Evolutionary conservation across 2,329 filamentous ascomycete species (phyloP).

Genomic region (Arthroderma sp.): DNA sequence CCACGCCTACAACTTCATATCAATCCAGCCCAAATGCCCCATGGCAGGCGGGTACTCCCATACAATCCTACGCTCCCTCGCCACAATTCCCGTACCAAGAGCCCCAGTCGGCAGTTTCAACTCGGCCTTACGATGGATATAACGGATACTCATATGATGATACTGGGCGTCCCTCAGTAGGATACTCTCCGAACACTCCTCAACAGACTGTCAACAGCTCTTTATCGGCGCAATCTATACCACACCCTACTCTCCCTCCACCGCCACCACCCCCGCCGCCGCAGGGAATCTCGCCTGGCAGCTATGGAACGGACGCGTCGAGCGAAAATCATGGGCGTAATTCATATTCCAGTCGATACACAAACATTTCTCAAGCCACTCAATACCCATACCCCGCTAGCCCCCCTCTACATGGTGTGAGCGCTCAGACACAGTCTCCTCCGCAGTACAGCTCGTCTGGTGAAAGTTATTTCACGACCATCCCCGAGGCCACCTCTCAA

Average conservation of each 20-base stretch:
- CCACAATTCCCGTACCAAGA: slow-evolving; percentile 10
- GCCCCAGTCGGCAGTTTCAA: slow-evolving; percentile 15
- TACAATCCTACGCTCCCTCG: slow-evolving; percentile 20
- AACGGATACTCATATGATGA: slow-evolving; percentile 19
- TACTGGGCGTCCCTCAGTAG: slow-evolving; percentile 17
- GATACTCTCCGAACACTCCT: slow-evolving; percentile 13
- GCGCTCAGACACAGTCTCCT: too few species aligned
- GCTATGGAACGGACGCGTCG: neutral
- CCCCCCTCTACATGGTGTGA: too few species aligned
- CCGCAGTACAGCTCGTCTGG: too few species aligned
- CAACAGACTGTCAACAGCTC: slow-evolving; percentile 10
- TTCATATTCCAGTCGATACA: too few species aligned
- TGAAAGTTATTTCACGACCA: too few species aligned
- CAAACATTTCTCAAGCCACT: too few species aligned
- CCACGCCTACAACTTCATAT: slow-evolving; percentile 15
- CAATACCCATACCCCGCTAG: too few species aligned
- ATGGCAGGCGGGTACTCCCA: slow-evolving; percentile 21
- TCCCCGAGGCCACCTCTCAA: neutral
- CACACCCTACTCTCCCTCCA: slow-evolving; percentile 11
- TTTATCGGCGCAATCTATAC: slow-evolving; percentile 1
- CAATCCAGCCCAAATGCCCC: slow-evolving; percentile 21
- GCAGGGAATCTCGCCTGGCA: neutral
- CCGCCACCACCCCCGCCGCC: slow-evolving; percentile 12
- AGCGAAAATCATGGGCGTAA: neutral
- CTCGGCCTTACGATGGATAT: slow-evolving; percentile 27